These are phyloP conservation scores for Tetradesmus obliquus DNA, from an alignment of 139 green algal species.

Conservation along the genomic window DNA sequence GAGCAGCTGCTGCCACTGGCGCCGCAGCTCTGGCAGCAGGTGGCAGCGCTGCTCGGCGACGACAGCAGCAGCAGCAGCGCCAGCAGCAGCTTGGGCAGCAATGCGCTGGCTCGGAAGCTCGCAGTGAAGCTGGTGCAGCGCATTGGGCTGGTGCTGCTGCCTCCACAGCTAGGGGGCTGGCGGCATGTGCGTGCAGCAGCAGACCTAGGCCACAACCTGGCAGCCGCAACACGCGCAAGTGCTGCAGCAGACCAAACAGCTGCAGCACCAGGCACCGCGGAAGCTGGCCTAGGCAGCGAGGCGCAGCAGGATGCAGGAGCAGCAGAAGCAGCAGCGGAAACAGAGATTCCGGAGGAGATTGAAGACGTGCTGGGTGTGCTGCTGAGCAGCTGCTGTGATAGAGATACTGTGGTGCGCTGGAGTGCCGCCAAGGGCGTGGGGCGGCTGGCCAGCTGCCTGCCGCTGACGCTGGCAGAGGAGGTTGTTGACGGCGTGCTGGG, in stretches of 20 bases:
- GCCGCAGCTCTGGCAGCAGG: constrained; percentile 57
- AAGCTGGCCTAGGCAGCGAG: constrained; percentile 24
- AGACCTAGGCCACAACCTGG: constrained; percentile 36
- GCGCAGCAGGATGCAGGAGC: not conserved
- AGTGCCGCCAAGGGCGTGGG: constrained; percentile 94
- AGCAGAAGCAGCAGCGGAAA: constrained; percentile 70
- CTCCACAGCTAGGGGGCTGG: constrained; percentile 80
- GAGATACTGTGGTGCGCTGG: constrained; percentile 97
- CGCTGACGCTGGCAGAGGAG: constrained; percentile 86
- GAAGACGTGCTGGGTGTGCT: constrained; percentile 74
- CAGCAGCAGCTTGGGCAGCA: constrained; percentile 24
- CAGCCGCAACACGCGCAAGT: constrained; percentile 43
- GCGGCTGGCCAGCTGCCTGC: constrained; percentile 85
- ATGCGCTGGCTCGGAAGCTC: constrained; percentile 78
- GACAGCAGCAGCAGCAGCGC: constrained; percentile 31
- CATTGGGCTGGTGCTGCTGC: constrained; percentile 84
- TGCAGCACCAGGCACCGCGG: not conserved
- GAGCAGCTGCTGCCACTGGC: constrained; percentile 62
- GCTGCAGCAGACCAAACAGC: not conserved
- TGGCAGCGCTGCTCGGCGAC: constrained; percentile 47
- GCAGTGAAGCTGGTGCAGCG: constrained; percentile 87
- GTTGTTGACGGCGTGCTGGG: constrained; percentile 82
- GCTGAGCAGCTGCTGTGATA: constrained; percentile 81
- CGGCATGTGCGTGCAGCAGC: constrained; percentile 71
- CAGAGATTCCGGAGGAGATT: constrained; percentile 51